Evolutionary conservation across 805 yeast species (phyloP), one percentile per base, ranked within the genome.

Genomic region (Suhomyces xylopsoci): DNA sequence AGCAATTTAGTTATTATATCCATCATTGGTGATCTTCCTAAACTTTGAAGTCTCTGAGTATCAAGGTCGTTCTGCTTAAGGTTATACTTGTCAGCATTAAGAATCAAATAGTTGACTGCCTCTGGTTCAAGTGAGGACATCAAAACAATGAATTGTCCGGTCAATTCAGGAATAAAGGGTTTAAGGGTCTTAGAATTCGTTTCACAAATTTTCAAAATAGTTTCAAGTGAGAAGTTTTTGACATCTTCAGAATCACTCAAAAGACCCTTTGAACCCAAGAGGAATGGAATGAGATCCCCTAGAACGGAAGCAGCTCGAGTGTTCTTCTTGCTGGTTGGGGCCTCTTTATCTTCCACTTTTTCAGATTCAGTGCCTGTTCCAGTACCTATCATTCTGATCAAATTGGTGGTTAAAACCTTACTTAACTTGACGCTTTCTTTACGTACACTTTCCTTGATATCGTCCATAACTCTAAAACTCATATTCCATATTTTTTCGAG

Each of bases 61-160:
- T 94, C 97, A 54, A 93, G 82, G 40, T 83, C 88, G 52, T 81
- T 80, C 7, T 83, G 73, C 49, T 83, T 84, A 53, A 91, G 65
- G 43, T 91, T 90, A 64, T 87, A 91, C 66, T 91, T 93, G 54
- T 84, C 92, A 0, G 97, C 97, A 69, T 94, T 92, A 55, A 93
- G 73, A 0, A 94, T 83, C 53, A 93, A 69, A 61, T 91, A 93
- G 63, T 94, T 93, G 56, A 90, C 80, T 2, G 88, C 83, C 63
- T 92, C 97, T 0, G 98, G 98, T 62, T 94, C 99, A 42, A 93
- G 76, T 0, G 94, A 85, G 0, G 97, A 89, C 83, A 93, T 83
- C 54, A 90, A 71, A 6, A 79, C 69, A 5, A 88, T 75, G 62
- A 94, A 78, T 48, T 89, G 89, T 41, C 82, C 85, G 5, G 90